Percentiles rank a stretch among this genome's conserved stretches.
Evolutionary conservation across 768 basidiomycete species (phyloP).

Genomic region (Tylopilus rubrobrunneus): DNA sequence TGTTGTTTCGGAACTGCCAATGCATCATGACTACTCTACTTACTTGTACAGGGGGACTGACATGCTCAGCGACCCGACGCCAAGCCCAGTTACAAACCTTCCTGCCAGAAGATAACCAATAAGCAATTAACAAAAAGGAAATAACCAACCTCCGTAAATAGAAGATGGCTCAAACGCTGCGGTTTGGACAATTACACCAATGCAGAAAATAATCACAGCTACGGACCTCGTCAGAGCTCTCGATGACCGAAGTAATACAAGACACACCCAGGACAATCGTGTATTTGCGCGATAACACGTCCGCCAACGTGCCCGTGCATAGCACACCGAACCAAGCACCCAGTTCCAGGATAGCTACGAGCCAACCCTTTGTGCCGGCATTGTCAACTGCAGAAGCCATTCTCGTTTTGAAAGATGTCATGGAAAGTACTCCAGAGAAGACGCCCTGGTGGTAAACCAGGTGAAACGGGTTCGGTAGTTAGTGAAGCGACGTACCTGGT

Average conservation of each 20-base stretch:
- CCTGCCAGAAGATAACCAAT: conserved; percentile 26
- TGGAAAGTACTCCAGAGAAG: conserved; percentile 69
- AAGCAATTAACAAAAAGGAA: neutral
- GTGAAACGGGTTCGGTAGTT: neutral
- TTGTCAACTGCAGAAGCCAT: conserved; percentile 54
- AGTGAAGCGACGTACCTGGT: conserved; percentile 42
- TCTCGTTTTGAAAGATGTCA: conserved; percentile 47
- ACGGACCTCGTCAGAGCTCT: conserved; percentile 17
- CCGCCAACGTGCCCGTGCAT: conserved; percentile 42
- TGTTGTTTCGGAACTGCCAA: neutral
- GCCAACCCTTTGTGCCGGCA: conserved; percentile 59
- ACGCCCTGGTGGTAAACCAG: conserved; percentile 48
- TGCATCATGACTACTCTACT: conserved; percentile 24
- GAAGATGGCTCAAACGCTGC: conserved; percentile 51
- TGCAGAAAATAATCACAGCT: conserved; percentile 59
- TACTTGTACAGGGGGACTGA: conserved; percentile 76
- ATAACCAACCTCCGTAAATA: conserved; percentile 57
- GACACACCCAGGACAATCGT: conserved; percentile 37
- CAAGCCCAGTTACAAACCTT: conserved; percentile 75
- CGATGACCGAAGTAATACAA: neutral
- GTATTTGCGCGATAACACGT: conserved; percentile 55
- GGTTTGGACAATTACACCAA: conserved; percentile 75
- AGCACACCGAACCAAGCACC: neutral
- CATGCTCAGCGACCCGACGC: conserved; percentile 79
- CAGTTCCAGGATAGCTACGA: conserved; percentile 40